Evolutionary conservation across 495 filamentous ascomycete genomes (phyloP), one percentile per base, ranked within the genome.

Genomic region (Tetracladium setigerum): DNA sequence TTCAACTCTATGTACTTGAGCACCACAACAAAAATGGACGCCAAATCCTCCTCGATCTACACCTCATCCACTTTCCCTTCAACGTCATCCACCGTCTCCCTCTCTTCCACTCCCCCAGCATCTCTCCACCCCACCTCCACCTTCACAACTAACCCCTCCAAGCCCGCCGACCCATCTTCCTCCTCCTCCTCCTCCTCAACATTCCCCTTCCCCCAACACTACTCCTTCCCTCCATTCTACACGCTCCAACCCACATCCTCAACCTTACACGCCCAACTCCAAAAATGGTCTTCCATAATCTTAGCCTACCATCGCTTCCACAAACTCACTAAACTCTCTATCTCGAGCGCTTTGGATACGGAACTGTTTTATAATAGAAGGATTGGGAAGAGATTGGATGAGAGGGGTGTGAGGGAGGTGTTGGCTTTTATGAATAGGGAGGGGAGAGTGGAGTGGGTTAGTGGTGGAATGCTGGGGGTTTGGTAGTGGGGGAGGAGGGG

Each of bases 251-350:
- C 83, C 38, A 89, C 89, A 71, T 71, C 70, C 53, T 68, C 72
- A 24, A 95, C 87, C 10, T 84, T 78, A 57, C 74, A 78, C 63
- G 74, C 79, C 17, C 92, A 97, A 62, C 79, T 89, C 43, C 65
- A 73, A 30, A 86, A 84, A 68, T 98, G 92, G 92, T 81, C 84
- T 34, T 60, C 77, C n/a, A 77, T 95, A 14, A 81, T 98, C 57
- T 87, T 84, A 47, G 56, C 81, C 56, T 98, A 92, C 82, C 89
- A 86, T 63, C 77, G 79, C 0, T 73, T 83, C 62, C 77, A 91
- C 66, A 79, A 74, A 34, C 60, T 86, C 56, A 94, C 77, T 71
- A 76, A 77, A 27, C 74, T 96, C 24, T 69, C 80, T 2, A 67
- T 92, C 11, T 65, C 76, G 33, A 70, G 85, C 15, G 74, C 78